A percentile compares a stretch with the other conserved stretches of the same genome.
Evolutionary conservation across 1,284 basidiomycete species (phyloP).

Genomic region (Trichosporon sp.): DNA sequence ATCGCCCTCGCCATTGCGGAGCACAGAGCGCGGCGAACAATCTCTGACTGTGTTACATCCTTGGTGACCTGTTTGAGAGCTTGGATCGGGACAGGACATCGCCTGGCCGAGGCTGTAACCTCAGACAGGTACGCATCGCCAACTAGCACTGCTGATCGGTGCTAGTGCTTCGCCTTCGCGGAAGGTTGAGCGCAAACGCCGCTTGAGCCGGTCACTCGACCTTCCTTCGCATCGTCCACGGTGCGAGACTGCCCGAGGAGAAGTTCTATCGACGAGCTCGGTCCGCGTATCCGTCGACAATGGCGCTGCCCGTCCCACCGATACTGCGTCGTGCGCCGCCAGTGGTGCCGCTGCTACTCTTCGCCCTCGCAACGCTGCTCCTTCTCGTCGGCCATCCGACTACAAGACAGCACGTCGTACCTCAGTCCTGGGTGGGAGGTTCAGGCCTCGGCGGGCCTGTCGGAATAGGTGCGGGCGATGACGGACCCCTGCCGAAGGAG

Average conservation of each 20-base stretch:
- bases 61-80: neutral
- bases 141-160: neutral
- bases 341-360: conserved; percentile 6
- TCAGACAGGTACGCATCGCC: neutral
- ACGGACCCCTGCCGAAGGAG: conserved; percentile 15
- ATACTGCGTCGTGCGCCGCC: neutral
- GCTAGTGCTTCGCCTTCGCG: neutral
- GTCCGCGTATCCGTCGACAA: neutral
- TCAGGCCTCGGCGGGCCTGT: conserved; percentile 4
- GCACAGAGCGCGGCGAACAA: too few relatives aligned
- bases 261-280: too few relatives aligned
- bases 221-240: neutral
- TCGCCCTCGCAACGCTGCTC: neutral
- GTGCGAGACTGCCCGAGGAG: neutral
- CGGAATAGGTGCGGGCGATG: neutral
- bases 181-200: too few relatives aligned
- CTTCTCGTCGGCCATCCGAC: conserved; percentile 3
- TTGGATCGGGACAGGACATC: neutral
- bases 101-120: neutral
- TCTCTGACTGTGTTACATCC: too few relatives aligned
- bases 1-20: neutral
- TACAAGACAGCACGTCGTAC: neutral
- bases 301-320: neutral
- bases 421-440: conserved; percentile 4
- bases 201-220: neutral